Evolutionary conservation across 352 stramenopile genomes (phyloP).

Genomic region (Globisporangium alternatum): DNA sequence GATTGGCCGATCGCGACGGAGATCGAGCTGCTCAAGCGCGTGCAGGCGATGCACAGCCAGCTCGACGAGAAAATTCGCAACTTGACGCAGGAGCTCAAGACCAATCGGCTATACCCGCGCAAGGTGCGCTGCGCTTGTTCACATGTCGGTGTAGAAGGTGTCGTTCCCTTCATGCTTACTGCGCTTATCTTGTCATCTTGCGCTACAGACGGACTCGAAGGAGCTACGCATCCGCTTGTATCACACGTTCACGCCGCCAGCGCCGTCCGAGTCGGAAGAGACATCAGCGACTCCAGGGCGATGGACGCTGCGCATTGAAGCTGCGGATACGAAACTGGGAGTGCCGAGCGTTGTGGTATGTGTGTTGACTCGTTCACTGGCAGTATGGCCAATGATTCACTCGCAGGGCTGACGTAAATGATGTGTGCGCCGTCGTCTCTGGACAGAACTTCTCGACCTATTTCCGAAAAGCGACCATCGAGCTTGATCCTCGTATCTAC

Average conservation of each 20-base stretch:
- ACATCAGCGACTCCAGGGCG: conserved; percentile 28
- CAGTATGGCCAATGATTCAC: background rate
- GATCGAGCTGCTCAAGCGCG: conserved; percentile 52
- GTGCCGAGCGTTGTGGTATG: conserved; percentile 38
- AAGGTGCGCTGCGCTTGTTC: conserved; percentile 18
- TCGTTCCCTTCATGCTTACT: background rate
- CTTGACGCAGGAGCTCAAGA: conserved; percentile 56
- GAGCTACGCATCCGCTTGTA: conserved; percentile 54
- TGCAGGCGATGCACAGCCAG: conserved; percentile 35
- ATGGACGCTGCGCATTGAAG: conserved; percentile 72
- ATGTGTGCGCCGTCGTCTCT: background rate
- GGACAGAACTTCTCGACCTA: conserved; percentile 72
- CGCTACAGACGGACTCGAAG: conserved; percentile 46
- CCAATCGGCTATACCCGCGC: conserved; percentile 55
- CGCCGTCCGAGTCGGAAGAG: conserved; percentile 28
- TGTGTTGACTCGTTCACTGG: background rate
- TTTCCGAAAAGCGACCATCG: conserved; percentile 74
- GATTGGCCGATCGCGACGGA: conserved; percentile 58
- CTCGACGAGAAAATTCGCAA: conserved; percentile 41
- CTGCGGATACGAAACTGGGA: conserved; percentile 31
- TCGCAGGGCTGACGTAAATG: background rate
- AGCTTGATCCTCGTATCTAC: conserved; percentile 67
- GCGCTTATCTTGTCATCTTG: background rate
- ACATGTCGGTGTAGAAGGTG: background rate
- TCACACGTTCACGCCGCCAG: conserved; percentile 55